Evolutionary conservation across 352 stramenopile genomes (phyloP).

Genomic region (Pythium aphanidermatum): DNA sequence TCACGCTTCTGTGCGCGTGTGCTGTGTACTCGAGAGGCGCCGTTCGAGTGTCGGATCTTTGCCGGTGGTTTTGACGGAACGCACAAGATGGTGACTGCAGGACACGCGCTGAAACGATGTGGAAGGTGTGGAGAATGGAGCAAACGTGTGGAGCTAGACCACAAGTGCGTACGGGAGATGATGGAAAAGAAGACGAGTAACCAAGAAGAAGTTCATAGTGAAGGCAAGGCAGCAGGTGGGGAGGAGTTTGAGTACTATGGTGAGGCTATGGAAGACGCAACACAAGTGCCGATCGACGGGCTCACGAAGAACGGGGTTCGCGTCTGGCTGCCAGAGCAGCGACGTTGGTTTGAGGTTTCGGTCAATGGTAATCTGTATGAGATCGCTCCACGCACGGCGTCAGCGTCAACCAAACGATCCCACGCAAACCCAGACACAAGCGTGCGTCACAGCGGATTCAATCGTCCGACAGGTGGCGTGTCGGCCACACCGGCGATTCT

Average conservation of each 20-base stretch:
- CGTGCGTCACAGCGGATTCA: constrained; percentile 58
- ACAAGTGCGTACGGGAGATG: constrained; percentile 32
- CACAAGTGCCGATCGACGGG: constrained; percentile 48
- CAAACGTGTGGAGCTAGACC: constrained; percentile 34
- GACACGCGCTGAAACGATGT: constrained; percentile 66
- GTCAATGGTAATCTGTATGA: constrained; percentile 71
- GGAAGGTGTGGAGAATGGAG: constrained; percentile 37
- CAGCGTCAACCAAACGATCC: constrained; percentile 9
- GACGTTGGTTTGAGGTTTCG: constrained; percentile 76
- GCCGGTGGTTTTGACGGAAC: constrained; percentile 62
- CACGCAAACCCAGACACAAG: constrained; percentile 9
- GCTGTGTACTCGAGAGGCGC: constrained; percentile 44
- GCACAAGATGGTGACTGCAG: constrained; percentile 45
- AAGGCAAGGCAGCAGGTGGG: constrained; percentile 18
- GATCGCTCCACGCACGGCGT: constrained; percentile 41
- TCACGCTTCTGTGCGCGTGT: constrained; percentile 69
- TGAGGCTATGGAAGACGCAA: constrained; percentile 28
- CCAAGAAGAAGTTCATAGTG: too few relatives aligned
- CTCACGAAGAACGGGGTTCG: constrained; percentile 81
- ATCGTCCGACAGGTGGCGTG: constrained; percentile 38
- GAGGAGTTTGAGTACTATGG: constrained; percentile 36
- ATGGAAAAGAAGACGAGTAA: constrained; percentile 4
- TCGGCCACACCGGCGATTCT: constrained; percentile 39
- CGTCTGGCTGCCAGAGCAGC: constrained; percentile 64
- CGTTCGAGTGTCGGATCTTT: constrained; percentile 61